Base-by-base conservation (phyloP, 192 early-diverging fungal species). In the Gaertneriomyces sp. region DNA sequence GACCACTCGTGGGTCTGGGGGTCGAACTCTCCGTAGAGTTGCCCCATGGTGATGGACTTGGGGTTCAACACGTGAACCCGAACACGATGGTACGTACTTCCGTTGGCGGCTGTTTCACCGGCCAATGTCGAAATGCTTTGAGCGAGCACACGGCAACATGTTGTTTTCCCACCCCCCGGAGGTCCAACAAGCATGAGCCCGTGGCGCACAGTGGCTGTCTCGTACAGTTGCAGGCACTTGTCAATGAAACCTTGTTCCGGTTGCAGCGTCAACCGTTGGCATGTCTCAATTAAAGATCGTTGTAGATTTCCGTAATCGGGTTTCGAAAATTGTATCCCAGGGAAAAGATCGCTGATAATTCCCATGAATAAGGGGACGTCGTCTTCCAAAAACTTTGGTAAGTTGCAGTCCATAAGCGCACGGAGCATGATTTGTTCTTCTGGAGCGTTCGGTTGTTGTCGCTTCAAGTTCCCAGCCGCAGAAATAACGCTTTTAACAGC, bases 1-100 rank as follows among this genome's bases (percentile, higher is more conserved):
- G 80, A 78, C 84, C 84, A 86, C 60, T 86, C 84, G 54, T 86
- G 84, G 8, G 84, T 83, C 62, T 81, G 77, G 25, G 53, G 79
- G 53, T 86, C 84, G 64, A 86, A 86, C 69, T 85, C 78, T 33
- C 84, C 84, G 58, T 86, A 86, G 16, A 86, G 72, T 54, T 86
- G 84, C 10, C 84, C 84, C 84, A 86, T 86, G 3, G 84, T 86
- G 45, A 86, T 86, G 8, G 84, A 86, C 61, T 86, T 86, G 0
- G 84, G 84, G 58, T 86, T 86, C 1, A 86, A 64, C 14, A 82
- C 79, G 60, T 79, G 70, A 9, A 82, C 76, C 25, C 66, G 61
- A n/a, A 82, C 80, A 54, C 81, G 81, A 59, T 84, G 71, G 46
- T 79, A 78, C 8, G 57, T 66, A 33, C 72, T 84, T 0, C 79